Base-by-base conservation (phyloP, 352 stramenopile species). In the Proteromonas lacertae region DNA sequence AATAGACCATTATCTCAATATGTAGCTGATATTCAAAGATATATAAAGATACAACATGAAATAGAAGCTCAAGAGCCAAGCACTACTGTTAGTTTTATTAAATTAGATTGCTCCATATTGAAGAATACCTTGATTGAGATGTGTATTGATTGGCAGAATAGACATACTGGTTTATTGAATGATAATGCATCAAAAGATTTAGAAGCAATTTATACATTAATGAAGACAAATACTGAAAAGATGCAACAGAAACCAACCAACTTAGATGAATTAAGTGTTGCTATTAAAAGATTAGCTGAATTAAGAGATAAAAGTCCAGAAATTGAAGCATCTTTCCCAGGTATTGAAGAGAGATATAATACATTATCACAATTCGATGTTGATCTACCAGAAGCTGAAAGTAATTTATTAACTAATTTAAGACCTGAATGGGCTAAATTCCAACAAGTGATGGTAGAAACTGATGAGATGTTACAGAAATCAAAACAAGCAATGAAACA, bases 401-500 rank as follows among this genome's bases (percentile, higher is more conserved):
- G 44, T 22, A 22, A n/a, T 16, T 43, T 43, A 37, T 31, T 53
- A 20, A 25, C 22, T 16, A 40, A 38, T 14, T 43, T 62, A 21
- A 17, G 32, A 17, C 26, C 40, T 3, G 28, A 40, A 2, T 38
- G 25, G 4, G 39, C 48, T 20, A 34, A 45, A n/a, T 50, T 47
- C 35, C 48, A 42, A 38, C 22, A 40, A 19, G 41, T 41, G 25
- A 26, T 53, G 8, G 31, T 41, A 29, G 37, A 53, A 25, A 25
- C 66, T 0, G 75, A 86, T 29, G 61, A 62, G 19, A 73, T 76
- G 56, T 43, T 90, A 22, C 67, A 84, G 34, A 80, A 82, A 39
- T 73, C 63, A 49, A 87, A 89, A 55, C 48, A 78, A 14, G 84
- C 67, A 35, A 88, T 91, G 76, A 88, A 90, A 46, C 66, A 82